Evolutionary conservation across 371 early-diverging fungal genomes (phyloP), one percentile per base, ranked within the genome.

Genomic region (Mortierella sp.): DNA sequence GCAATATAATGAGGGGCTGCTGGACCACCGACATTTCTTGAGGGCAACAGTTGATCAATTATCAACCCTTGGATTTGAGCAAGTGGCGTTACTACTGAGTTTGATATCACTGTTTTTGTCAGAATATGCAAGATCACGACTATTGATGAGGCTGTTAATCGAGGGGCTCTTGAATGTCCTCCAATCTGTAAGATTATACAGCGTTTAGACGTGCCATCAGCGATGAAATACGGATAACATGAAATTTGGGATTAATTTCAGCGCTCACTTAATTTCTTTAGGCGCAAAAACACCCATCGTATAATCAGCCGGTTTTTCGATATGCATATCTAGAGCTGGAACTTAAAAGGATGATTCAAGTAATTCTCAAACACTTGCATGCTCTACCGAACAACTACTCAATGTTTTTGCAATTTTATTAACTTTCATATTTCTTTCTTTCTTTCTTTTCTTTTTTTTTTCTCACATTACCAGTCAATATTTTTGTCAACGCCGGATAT

Each of bases 1-100:
- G 88, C 94, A 93, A 76, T 93, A 92, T 75, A 88, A 85, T 74
- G 92, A 93, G 67, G 94, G 93, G 5, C 77, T 95, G 21, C 70
- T 94, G 55, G 92, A 94, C 74, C 92, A 94, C 72, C 88, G 93
- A 0, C 86, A 85, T 3, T 86, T 94, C 57, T 81, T 94, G 13
- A 90, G 87, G 72, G 89, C 86, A 77, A 86, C 90, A 1, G 82
- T 93, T 24, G 89, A 90, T 38, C 84, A 86, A 45, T 70, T 94
- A 10, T 81, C 84, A n/a, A 72, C 69, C 9, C 79, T 85, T 41
- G 50, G 86, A 1, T 86, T 92, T 76, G 94, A 91, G 70, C 84
- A 88, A 22, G 88, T 92, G 72, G 88, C 92, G 79, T 70, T 93
- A 15, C 70, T 91, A n/a, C 70, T 95, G n/a, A 90, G 87, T 3